These are phyloP conservation scores for Annona squamosa DNA, from an alignment of 164 flowering plant genomes.

Conservation along the genomic window DNA sequence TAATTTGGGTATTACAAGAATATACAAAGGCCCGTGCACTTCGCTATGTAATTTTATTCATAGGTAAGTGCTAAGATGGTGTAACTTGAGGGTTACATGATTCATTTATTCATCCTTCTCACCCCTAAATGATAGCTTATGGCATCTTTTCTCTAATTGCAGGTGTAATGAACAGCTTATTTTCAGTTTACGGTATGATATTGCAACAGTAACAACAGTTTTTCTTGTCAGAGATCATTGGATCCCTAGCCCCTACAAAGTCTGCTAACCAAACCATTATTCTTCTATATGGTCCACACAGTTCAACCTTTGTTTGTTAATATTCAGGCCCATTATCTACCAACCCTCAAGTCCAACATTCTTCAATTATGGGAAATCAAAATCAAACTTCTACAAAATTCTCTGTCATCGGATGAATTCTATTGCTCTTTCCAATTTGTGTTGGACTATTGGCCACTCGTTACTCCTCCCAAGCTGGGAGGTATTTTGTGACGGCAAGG, in stretches of 20 bases:
- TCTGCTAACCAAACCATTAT: background rate
- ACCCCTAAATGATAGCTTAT: background rate
- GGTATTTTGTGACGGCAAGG: no score
- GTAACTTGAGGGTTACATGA: background rate
- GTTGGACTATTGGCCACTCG: background rate
- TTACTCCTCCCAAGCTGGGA: no score
- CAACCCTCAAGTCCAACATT: background rate
- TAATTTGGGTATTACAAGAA: constrained; percentile 85
- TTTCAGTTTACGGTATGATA: constrained; percentile 71
- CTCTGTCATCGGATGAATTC: background rate
- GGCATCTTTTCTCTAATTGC: constrained; percentile 13
- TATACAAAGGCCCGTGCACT: constrained; percentile 55
- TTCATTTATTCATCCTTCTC: background rate
- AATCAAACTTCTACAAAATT: background rate
- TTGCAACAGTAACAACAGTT: background rate
- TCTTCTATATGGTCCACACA: background rate
- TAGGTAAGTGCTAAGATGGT: constrained; percentile 42
- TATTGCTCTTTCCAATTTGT: background rate
- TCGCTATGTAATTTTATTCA: constrained; percentile 82
- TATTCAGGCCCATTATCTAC: background rate
- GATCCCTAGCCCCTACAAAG: background rate
- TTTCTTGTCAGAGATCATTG: background rate
- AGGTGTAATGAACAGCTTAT: constrained; percentile 96
- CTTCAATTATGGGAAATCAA: background rate
- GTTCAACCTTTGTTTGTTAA: background rate